Evolutionary conservation across 2,329 filamentous ascomycete species (phyloP).

Genomic region (Exophiala spinifera): DNA sequence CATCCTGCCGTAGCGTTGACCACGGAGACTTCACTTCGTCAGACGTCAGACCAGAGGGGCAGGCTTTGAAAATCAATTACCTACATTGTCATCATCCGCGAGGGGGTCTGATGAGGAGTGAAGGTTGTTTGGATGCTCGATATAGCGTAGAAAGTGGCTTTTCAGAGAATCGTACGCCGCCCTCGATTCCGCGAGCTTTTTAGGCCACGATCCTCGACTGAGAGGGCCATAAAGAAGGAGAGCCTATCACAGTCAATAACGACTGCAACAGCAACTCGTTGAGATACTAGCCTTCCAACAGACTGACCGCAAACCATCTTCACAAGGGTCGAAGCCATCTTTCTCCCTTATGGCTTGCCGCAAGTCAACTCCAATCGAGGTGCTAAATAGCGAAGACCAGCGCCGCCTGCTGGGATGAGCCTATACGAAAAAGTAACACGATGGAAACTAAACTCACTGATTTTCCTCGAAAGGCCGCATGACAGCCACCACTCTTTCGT

Average conservation of each 20-base stretch:
- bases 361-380: conserved; percentile 58
- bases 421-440: background rate
- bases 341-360: conserved; percentile 63
- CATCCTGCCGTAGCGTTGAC: conserved; percentile 81
- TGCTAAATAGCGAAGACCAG: conserved; percentile 64
- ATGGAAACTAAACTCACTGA: conserved; percentile 44
- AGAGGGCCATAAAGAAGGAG: conserved; percentile 75
- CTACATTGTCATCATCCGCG: conserved; percentile 72
- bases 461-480: conserved; percentile 58
- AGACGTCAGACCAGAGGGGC: conserved; percentile 33
- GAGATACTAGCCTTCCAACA: conserved; percentile 71
- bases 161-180: conserved; percentile 69
- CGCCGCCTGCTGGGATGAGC: conserved; percentile 35
- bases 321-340: conserved; percentile 60
- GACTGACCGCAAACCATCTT: conserved; percentile 74
- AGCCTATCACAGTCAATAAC: conserved; percentile 50
- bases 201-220: conserved; percentile 65
- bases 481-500: conserved; percentile 20
- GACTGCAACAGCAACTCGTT: background rate
- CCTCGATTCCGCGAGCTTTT: conserved; percentile 65
- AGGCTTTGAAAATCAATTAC: conserved; percentile 30
- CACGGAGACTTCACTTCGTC: conserved; percentile 75
- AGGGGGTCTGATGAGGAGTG: conserved; percentile 75
- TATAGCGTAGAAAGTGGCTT: conserved; percentile 73
- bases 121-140: conserved; percentile 79